Evolutionary conservation across 257 asterid genomes (phyloP), one percentile per base, ranked within the genome.

Genomic region (Capsicum chinense): DNA sequence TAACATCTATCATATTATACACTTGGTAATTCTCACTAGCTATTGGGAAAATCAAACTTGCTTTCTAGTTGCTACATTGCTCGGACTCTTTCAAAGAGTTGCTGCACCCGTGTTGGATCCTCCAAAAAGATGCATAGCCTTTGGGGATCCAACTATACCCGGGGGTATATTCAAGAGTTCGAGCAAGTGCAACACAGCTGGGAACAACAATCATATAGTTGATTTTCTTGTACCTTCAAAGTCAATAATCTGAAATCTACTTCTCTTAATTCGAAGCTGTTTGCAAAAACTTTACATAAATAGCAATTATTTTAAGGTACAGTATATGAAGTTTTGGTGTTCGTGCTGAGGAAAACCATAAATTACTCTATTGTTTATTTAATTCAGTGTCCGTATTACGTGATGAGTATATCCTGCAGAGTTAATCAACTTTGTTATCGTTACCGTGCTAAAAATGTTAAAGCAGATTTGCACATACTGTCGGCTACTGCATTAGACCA

Each of bases 171-270:
- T 68, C 74, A 39, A 68, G 54, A 68, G 26, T 67, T 21, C 37
- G 76, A 14, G 76, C 21, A 37, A 35, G 76, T 6, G 76, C 21
- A 37, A 35, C 50, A 67, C 37, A 67, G 21, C 35, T 69, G 16
- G 56, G 79, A 48, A 52, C 63, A 76, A 26, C 47, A 76, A 70
- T 70, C 56, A 70, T 70, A 70, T 70, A 70, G 5, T 76, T 76
- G 81, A 52, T 52, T 52, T 52, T 26, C 21, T 26, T 76, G 47
- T 52, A 21, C 63, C 81, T 76, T 52, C 63, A 76, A 52, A 6
- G 26, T 52, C 63, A 76, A 76, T 76, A 42, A 76, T 76, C 63
- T 76, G 63, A 26, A 76, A 52, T 50, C 63, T 76, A 21, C 81
- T 76, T 54, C 63, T 76, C 59, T 74, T 26, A 50, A 47, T 26